Conservation (phyloP, 441 rosid species). For the Croton setiger region DNA sequence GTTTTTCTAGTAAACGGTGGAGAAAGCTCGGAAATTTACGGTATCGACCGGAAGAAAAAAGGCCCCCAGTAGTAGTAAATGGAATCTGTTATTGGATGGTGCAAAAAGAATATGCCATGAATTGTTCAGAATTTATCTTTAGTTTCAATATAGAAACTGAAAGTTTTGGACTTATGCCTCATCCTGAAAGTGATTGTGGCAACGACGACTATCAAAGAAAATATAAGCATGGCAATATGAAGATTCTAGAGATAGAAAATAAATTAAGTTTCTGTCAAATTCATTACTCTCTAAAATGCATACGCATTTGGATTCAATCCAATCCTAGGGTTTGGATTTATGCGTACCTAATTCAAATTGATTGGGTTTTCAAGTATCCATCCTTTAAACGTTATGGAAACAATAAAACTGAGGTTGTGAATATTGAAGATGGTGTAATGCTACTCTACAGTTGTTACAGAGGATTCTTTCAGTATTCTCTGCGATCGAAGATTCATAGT, state of each 20-base stretch:
- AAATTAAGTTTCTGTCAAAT: not conserved
- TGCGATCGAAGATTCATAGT: not conserved
- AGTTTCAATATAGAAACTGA: not conserved
- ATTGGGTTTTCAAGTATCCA: not conserved
- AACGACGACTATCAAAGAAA: not conserved
- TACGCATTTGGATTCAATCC: not conserved
- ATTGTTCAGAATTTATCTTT: not conserved
- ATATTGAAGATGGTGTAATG: not conserved
- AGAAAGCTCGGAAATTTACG: not conserved
- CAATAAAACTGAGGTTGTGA: not conserved
- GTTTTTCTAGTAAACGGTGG: not conserved
- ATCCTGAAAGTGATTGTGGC: not conserved
- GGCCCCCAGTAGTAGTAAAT: not conserved
- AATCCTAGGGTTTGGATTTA: not conserved
- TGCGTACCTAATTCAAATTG: not conserved
- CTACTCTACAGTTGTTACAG: not conserved
- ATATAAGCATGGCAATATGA: not conserved
- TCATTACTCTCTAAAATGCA: too few relatives aligned
- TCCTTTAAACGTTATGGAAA: too few relatives aligned
- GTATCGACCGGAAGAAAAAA: not conserved
- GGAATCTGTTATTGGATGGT: not conserved
- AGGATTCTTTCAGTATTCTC: not conserved
- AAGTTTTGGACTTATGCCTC: not conserved
- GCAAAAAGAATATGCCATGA: too few relatives aligned
- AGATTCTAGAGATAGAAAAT: not conserved